A percentile compares a stretch with the other conserved stretches of the same genome.
Evolutionary conservation across 108 stramenopile genomes (phyloP).

Genomic region (Schizochytrium sp.): DNA sequence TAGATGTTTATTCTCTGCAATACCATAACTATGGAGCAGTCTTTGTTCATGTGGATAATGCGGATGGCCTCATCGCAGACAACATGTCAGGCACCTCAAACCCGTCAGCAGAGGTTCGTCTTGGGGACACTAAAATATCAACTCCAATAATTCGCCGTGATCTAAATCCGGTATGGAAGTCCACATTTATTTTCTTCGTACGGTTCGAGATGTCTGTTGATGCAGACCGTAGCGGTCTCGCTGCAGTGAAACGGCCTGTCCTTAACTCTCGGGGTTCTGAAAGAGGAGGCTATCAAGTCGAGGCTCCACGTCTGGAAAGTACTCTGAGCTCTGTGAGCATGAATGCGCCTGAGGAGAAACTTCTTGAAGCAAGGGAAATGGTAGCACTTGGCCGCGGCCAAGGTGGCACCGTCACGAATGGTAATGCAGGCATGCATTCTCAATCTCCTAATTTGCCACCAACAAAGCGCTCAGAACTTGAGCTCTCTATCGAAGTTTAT

Average conservation of each 20-base stretch:
- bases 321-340: too few species aligned
- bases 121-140: not conserved
- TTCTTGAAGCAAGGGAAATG: too few species aligned
- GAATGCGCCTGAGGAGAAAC: too few species aligned
- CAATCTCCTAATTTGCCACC: not conserved
- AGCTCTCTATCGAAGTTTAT: not conserved
- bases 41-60: conserved; percentile 29
- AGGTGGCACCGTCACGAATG: too few species aligned
- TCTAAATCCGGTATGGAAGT: conserved; percentile 56
- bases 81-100: conserved; percentile 59
- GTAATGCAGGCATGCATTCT: not conserved
- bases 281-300: too few species aligned
- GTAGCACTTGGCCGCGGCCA: too few species aligned
- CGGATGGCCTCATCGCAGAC: conserved; percentile 13
- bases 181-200: conserved; percentile 31
- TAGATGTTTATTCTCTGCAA: not conserved
- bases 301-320: too few species aligned
- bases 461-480: not conserved
- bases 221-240: not conserved
- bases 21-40: not conserved
- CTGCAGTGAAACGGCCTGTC: not conserved
- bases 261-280: not conserved
- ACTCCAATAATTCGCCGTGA: conserved; percentile 20
- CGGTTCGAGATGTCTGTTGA: conserved; percentile 7
- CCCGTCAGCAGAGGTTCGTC: conserved; percentile 18